phyloP scores from a whole-genome alignment of 1,139 yeast species.

The Candida sp. region DNA sequence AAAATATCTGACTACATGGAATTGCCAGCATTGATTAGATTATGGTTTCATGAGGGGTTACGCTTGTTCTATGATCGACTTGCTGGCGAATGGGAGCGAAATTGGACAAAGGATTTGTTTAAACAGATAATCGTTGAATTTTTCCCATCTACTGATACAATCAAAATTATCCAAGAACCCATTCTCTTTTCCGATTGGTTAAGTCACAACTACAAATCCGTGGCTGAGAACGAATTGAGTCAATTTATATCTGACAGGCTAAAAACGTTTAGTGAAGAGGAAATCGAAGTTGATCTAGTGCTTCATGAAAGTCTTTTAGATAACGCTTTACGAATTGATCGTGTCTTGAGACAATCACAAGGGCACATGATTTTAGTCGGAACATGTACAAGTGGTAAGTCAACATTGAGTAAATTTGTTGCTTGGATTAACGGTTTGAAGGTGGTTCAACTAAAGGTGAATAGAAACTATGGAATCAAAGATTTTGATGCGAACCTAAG shows the following conservation, averaged over 20 bases:
- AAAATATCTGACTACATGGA: conserved; percentile 30
- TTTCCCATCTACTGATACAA: conserved; percentile 49
- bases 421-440: conserved; percentile 88
- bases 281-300: conserved; percentile 57
- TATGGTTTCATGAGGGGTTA: conserved; percentile 84
- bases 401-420: conserved; percentile 75
- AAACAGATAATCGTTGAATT: conserved; percentile 25
- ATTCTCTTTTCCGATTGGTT: conserved; percentile 75
- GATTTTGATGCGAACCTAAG: conserved; percentile 72
- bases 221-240: conserved; percentile 44
- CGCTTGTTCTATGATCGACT: conserved; percentile 76
- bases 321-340: conserved; percentile 73
- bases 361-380: conserved; percentile 94
- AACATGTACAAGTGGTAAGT: conserved; percentile 78
- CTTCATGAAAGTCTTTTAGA: conserved; percentile 72
- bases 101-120: conserved; percentile 51
- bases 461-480: conserved; percentile 48
- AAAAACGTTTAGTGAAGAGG: conserved; percentile 74
- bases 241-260: conserved; percentile 64
- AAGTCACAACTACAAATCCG: conserved; percentile 59
- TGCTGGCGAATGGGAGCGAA: conserved; percentile 43
- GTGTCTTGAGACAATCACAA: conserved; percentile 81
- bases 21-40: conserved; percentile 47
- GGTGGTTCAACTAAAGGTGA: conserved; percentile 57
- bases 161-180: conserved; percentile 41